phyloP scores from a whole-genome alignment of 805 yeast species.

The Hyphopichia homilentoma region DNA sequence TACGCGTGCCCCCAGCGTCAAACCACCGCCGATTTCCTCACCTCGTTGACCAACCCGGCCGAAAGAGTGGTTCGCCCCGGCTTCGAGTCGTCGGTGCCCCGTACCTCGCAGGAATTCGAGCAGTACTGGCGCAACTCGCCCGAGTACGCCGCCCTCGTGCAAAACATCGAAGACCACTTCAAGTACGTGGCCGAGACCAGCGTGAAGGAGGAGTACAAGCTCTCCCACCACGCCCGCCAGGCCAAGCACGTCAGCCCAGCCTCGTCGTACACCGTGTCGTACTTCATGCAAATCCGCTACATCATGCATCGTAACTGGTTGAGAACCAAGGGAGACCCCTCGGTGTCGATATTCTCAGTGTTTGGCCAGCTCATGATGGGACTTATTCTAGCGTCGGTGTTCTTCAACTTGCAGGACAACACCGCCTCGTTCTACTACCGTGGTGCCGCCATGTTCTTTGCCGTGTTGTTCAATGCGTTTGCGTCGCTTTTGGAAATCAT shows the following conservation, averaged over 20 bases:
- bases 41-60: constrained; percentile 63
- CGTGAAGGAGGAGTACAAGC: constrained; percentile 15
- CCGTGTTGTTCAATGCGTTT: constrained; percentile 59
- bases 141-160: constrained; percentile 39
- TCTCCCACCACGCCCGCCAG: constrained; percentile 34
- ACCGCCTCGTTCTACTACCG: constrained; percentile 59
- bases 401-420: constrained; percentile 45
- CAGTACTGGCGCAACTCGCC: constrained; percentile 56
- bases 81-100: constrained; percentile 49
- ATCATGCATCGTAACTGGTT: constrained; percentile 53
- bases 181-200: constrained; percentile 16
- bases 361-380: constrained; percentile 55
- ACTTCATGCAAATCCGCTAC: constrained; percentile 46
- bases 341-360: constrained; percentile 49
- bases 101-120: constrained; percentile 56
- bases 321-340: constrained; percentile 53
- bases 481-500: constrained; percentile 58
- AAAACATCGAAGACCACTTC: constrained; percentile 42
- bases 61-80: constrained; percentile 52
- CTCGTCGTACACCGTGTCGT: constrained; percentile 41
- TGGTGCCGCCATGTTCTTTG: constrained; percentile 61
- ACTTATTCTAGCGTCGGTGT: constrained; percentile 58
- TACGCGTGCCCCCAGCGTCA: constrained; percentile 59
- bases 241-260: constrained; percentile 29
- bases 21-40: constrained; percentile 65